These are phyloP conservation scores for Astraeus odoratus DNA, from an alignment of 768 basidiomycete genomes.

Conservation along the genomic window DNA sequence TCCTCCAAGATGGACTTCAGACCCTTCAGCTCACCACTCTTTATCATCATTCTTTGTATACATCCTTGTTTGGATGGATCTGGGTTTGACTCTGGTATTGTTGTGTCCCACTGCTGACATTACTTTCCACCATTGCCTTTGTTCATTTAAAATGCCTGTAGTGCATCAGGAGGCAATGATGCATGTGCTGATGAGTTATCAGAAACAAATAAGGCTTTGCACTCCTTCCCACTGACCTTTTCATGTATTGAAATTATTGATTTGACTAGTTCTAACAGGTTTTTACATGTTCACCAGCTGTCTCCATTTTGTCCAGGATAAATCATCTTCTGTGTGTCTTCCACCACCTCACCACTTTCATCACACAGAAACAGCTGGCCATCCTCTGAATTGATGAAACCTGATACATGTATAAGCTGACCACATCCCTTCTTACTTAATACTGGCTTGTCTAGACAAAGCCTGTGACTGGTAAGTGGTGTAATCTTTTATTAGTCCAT, in stretches of 20 bases:
- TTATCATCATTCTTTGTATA: constrained; percentile 30
- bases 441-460: background rate
- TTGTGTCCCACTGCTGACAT: constrained; percentile 10
- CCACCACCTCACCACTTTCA: too few relatives aligned
- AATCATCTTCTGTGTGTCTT: too few relatives aligned
- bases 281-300: constrained; percentile 1
- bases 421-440: constrained; percentile 16
- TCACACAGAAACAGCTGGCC: too few relatives aligned
- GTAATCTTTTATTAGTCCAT: background rate
- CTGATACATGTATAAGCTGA: constrained; percentile 32
- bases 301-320: constrained; percentile 10
- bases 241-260: constrained; percentile 26
- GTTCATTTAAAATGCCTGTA: constrained; percentile 22
- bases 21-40: constrained; percentile 17
- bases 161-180: constrained; percentile 12
- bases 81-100: constrained; percentile 17
- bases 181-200: constrained; percentile 8
- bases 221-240: constrained; percentile 22
- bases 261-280: constrained; percentile 5
- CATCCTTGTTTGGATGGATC: constrained; percentile 1
- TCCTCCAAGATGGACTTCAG: constrained; percentile 19
- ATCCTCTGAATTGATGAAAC: constrained; percentile 29
- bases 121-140: constrained; percentile 21
- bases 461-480: too few relatives aligned
- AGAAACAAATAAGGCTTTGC: constrained; percentile 9